phyloP scores from a whole-genome alignment of 208 protist species.

The Acanthamoeba triangularis region DNA sequence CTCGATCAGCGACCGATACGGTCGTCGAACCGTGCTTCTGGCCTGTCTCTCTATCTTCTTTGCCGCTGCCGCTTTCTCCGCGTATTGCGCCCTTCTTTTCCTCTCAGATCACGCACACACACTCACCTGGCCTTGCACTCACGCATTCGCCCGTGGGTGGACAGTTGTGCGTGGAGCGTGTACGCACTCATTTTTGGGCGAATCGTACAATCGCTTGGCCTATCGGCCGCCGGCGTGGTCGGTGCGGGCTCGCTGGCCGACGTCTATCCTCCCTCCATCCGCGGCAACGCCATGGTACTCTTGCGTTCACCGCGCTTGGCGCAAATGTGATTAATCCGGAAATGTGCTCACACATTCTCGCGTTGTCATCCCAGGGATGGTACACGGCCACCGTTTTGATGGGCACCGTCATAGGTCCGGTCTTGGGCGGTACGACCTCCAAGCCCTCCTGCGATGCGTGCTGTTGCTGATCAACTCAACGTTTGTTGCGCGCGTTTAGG shows the following conservation, averaged over 20 bases:
- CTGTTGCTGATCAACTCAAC: not conserved
- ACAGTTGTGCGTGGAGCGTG: slow-evolving; percentile 20
- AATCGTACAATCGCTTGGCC: slow-evolving; percentile 17
- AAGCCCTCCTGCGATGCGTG: no score
- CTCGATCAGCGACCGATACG: slow-evolving; percentile 42
- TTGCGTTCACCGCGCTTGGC: not conserved
- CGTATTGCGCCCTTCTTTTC: not conserved
- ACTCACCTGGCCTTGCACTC: not conserved
- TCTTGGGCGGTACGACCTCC: not conserved
- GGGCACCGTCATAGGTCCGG: slow-evolving; percentile 14
- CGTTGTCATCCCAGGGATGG: not conserved
- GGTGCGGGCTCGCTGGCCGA: slow-evolving; percentile 45
- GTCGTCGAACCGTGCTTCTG: slow-evolving; percentile 48
- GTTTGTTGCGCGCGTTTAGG: not conserved
- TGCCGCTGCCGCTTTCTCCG: slow-evolving; percentile 34
- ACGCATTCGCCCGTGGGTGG: not conserved
- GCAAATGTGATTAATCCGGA: not conserved
- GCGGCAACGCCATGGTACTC: slow-evolving; percentile 41
- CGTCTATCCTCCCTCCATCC: slow-evolving; percentile 31
- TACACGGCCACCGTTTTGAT: slow-evolving; percentile 34
- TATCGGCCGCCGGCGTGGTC: slow-evolving; percentile 34
- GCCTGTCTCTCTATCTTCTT: slow-evolving; percentile 33
- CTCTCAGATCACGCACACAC: not conserved
- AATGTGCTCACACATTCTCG: not conserved
- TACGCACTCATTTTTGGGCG: slow-evolving; percentile 2